Conservation (phyloP, 108 stramenopile genomes). For the Aureococcus anophagefferens region DNA sequence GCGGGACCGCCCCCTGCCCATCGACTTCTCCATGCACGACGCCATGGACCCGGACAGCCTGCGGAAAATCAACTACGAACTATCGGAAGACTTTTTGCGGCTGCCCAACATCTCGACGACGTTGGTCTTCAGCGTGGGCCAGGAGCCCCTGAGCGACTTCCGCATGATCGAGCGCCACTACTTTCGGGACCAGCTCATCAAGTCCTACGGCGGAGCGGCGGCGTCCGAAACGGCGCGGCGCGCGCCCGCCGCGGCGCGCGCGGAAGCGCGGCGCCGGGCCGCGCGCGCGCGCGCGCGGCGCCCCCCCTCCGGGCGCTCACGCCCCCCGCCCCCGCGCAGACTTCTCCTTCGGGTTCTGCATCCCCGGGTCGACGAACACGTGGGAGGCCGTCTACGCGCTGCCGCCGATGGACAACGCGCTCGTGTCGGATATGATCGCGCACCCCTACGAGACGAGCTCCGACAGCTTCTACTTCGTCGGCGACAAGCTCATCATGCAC, state of each 20-base stretch:
- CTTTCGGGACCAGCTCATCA: slow-evolving; percentile 50
- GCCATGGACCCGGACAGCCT: slow-evolving; percentile 41
- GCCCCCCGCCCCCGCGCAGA: too few relatives aligned
- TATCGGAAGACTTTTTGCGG: slow-evolving; percentile 59
- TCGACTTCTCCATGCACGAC: slow-evolving; percentile 32
- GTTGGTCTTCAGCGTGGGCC: slow-evolving; percentile 57
- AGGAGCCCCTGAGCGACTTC: slow-evolving; percentile 44
- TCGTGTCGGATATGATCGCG: slow-evolving; percentile 60
- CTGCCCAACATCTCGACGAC: slow-evolving; percentile 45
- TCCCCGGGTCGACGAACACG: slow-evolving; percentile 58
- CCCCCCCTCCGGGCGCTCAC: too few relatives aligned
- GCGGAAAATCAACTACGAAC: slow-evolving; percentile 62
- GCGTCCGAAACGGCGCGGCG: too few relatives aligned
- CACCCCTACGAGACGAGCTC: slow-evolving; percentile 57
- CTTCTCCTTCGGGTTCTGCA: slow-evolving; percentile 65
- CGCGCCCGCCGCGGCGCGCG: too few relatives aligned
- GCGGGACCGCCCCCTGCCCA: slow-evolving; percentile 32
- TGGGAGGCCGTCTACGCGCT: slow-evolving; percentile 65
- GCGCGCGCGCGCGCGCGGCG: too few relatives aligned
- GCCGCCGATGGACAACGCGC: slow-evolving; percentile 51
- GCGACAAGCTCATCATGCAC: slow-evolving; percentile 60
- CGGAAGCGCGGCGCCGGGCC: too few relatives aligned
- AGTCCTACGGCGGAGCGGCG: too few relatives aligned
- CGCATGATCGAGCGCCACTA: slow-evolving; percentile 73
- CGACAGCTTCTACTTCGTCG: slow-evolving; percentile 60